phyloP scores from a whole-genome alignment of 495 filamentous ascomycete species.

The Baudoinia panamericana region DNA sequence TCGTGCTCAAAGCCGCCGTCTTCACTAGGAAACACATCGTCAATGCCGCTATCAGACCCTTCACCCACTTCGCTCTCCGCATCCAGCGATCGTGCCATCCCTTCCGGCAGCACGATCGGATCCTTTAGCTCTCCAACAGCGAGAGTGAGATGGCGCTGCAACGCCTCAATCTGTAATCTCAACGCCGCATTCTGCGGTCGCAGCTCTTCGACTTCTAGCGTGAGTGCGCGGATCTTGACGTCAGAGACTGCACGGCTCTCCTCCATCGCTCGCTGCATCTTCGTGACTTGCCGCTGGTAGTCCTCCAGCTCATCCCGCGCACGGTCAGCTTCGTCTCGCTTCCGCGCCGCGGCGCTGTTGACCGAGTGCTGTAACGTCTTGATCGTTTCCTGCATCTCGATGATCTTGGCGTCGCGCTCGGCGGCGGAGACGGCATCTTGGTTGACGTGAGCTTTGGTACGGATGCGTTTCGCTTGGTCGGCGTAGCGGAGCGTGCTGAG shows the following conservation, averaged over 20 bases:
- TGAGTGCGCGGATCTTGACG: slow-evolving; percentile 73
- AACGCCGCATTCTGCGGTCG: slow-evolving; percentile 37
- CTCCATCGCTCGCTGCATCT: slow-evolving; percentile 89
- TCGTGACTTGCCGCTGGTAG: slow-evolving; percentile 73
- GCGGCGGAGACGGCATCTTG: slow-evolving; percentile 77
- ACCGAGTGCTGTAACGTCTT: slow-evolving; percentile 62
- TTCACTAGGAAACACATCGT: slow-evolving; percentile 14
- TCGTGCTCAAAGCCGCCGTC: slow-evolving; percentile 31
- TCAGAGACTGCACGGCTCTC: slow-evolving; percentile 77
- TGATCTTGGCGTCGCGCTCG: slow-evolving; percentile 85
- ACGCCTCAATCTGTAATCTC: slow-evolving; percentile 75
- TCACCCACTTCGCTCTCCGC: slow-evolving; percentile 28
- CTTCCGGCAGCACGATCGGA: slow-evolving; percentile 52
- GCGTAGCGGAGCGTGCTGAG: slow-evolving; percentile 92
- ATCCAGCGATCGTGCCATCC: slow-evolving; percentile 20
- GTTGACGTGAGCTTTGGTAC: slow-evolving; percentile 91
- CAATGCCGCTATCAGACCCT: slow-evolving; percentile 21
- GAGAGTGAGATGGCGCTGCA: slow-evolving; percentile 72
- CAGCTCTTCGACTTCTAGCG: slow-evolving; percentile 48
- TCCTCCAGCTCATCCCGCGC: slow-evolving; percentile 65
- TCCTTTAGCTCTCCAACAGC: slow-evolving; percentile 78
- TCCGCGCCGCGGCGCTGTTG: slow-evolving; percentile 36
- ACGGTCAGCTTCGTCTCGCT: slow-evolving; percentile 36
- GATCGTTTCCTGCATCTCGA: slow-evolving; percentile 88
- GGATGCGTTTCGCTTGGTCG: slow-evolving; percentile 94